Conservation (phyloP, 2,329 filamentous ascomycete species). For the Stenocarpella maydis region DNA sequence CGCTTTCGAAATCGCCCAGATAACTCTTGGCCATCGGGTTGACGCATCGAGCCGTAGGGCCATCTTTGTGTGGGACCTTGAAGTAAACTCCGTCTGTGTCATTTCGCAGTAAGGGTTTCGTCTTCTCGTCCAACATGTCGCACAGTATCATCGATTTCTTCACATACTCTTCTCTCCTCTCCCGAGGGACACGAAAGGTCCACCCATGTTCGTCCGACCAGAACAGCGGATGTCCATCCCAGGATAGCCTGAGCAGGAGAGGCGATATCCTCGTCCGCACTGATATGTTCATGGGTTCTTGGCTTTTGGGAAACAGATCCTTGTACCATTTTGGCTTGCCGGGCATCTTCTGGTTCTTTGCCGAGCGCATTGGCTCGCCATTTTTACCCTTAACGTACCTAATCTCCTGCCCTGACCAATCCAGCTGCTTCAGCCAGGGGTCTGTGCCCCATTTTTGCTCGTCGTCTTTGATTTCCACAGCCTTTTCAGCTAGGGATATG, state of each 20-base stretch:
- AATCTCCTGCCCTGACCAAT: conserved; percentile 94
- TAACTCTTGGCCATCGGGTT: conserved; percentile 94
- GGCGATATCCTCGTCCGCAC: conserved; percentile 90
- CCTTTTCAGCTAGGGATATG: conserved; percentile 76
- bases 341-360: conserved; percentile 87
- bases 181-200: conserved; percentile 81
- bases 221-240: conserved; percentile 88
- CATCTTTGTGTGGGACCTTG: conserved; percentile 96
- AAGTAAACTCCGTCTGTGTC: conserved; percentile 78
- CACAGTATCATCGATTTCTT: conserved; percentile 77
- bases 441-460: conserved; percentile 77
- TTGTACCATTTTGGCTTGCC: conserved; percentile 98
- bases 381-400: conserved; percentile 94
- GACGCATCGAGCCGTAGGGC: conserved; percentile 81
- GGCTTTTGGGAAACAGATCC: conserved; percentile 78
- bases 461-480: conserved; percentile 76
- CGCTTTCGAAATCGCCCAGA: conserved; percentile 88
- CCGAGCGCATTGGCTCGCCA: conserved; percentile 77
- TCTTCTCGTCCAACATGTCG: conserved; percentile 79
- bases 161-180: conserved; percentile 70
- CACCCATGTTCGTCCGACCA: conserved; percentile 96
- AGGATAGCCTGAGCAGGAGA: conserved; percentile 81
- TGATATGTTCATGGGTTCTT: conserved; percentile 76
- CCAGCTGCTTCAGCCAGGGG: conserved; percentile 90
- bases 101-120: conserved; percentile 65